Conservation (phyloP, 148 eudicot genomes). For the Fallopia convolvulus region DNA sequence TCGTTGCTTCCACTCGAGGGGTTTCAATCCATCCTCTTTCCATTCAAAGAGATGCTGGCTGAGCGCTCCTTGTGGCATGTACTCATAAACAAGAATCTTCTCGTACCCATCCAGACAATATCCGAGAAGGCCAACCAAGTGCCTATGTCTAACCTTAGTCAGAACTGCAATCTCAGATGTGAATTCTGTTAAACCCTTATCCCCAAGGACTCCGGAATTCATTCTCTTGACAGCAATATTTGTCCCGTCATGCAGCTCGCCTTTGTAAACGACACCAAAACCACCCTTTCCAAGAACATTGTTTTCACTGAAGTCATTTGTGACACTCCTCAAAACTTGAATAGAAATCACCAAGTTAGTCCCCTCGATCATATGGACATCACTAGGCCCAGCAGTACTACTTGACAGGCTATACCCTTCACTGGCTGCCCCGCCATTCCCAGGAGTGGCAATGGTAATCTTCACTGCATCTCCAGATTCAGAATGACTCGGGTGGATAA, state of each 20-base stretch:
- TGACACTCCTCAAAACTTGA: slow-evolving; percentile 38
- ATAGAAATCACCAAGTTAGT: slow-evolving; percentile 43
- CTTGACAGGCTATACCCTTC: not conserved
- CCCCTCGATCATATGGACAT: slow-evolving; percentile 34
- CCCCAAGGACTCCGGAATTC: slow-evolving; percentile 40
- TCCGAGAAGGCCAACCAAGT: slow-evolving; percentile 52
- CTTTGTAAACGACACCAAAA: slow-evolving; percentile 58
- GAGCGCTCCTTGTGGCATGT: slow-evolving; percentile 59
- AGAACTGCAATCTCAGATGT: slow-evolving; percentile 58
- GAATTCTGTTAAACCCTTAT: slow-evolving; percentile 53
- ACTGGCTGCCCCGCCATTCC: not conserved
- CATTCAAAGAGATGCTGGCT: slow-evolving; percentile 44
- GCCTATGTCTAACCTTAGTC: slow-evolving; percentile 57
- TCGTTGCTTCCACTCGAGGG: slow-evolving; percentile 32
- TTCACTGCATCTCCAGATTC: slow-evolving; percentile 41
- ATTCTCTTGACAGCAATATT: slow-evolving; percentile 57
- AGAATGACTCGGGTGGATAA: slow-evolving; percentile 52
- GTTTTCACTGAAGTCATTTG: slow-evolving; percentile 37
- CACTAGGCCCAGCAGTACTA: not conserved
- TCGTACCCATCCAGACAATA: slow-evolving; percentile 53
- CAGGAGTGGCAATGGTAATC: not conserved
- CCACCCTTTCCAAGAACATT: slow-evolving; percentile 52
- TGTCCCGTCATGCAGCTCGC: slow-evolving; percentile 54
- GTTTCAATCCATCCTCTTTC: slow-evolving; percentile 34
- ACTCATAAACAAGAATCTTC: slow-evolving; percentile 63